Conservation (phyloP, 352 stramenopile species). For the Poterioochromonas sp. region DNA sequence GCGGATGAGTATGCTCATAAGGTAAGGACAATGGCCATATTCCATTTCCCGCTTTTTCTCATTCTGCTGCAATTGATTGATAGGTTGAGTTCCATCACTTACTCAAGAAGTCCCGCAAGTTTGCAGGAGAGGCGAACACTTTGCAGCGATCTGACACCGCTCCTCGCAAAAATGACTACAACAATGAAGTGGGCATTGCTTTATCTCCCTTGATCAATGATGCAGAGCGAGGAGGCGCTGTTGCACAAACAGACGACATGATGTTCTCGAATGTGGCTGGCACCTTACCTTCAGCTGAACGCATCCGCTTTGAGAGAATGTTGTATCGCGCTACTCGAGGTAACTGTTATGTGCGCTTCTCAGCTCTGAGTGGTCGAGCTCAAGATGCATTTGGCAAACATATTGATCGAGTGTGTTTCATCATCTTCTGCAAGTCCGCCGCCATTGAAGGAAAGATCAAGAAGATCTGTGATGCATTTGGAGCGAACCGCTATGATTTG, state of each 20-base stretch:
- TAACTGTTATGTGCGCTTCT: conserved; percentile 96
- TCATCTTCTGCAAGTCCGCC: conserved; percentile 91
- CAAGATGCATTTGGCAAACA: conserved; percentile 40
- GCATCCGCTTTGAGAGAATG: conserved; percentile 93
- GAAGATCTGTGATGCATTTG: conserved; percentile 96
- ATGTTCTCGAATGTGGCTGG: conserved; percentile 45
- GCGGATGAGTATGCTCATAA: conserved; percentile 95
- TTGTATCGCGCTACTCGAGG: conserved; percentile 93
- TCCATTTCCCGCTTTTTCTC: not conserved
- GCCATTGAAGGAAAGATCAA: conserved; percentile 94
- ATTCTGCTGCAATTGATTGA: conserved; percentile 25
- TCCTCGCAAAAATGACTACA: conserved; percentile 39
- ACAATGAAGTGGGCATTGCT: conserved; percentile 5
- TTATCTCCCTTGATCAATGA: conserved; percentile 24
- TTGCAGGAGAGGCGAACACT: conserved; percentile 38
- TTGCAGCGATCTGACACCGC: not conserved
- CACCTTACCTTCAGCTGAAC: conserved; percentile 51
- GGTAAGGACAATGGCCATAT: conserved; percentile 38
- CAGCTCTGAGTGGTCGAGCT: conserved; percentile 79
- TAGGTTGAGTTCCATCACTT: conserved; percentile 50
- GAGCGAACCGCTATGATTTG: conserved; percentile 87
- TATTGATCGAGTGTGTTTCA: conserved; percentile 64
- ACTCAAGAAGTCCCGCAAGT: conserved; percentile 45
- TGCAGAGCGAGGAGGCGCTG: conserved; percentile 35
- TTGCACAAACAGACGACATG: conserved; percentile 43